Evolutionary conservation across 345 rosid species (phyloP), one percentile per base, ranked within the genome.

Genomic region (Pistacia vera): DNA sequence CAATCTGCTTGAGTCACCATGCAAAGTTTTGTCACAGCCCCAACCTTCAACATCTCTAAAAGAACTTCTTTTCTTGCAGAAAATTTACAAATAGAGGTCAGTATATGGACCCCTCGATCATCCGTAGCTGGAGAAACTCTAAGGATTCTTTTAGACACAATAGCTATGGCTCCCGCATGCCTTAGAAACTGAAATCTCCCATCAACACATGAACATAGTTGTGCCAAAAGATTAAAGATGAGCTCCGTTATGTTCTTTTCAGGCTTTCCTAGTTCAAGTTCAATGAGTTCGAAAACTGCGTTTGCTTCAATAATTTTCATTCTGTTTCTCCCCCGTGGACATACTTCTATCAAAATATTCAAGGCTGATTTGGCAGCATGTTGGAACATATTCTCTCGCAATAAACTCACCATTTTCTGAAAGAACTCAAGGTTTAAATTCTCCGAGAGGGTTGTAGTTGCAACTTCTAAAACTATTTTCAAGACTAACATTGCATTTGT

Each of bases 11-110:
- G 91, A 49, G 80, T 63, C 48, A 88, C 85, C 91, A 88, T 88
- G 82, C 93, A 90, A 28, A 88, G 81, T 83, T 90, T 90, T 44
- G 91, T 66, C 72, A 90, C 93, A 0, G 87, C 91, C 11, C 89
- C 90, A 11, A 88, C 93, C 55, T 81, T 84, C 78, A 90, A 67
- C 91, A 90, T 88, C 85, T 90, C 93, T 8, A 16, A 4, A 25
- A 86, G 69, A 9, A 88, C 84, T 30, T 81, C 78, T 3, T 74
- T 58, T 1, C 80, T 72, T 0, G 81, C 90, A 0, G 85, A 83
- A 68, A 71, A 82, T 41, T 78, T 85, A 3, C 89, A 71, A 14
- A 90, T 68, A 16, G 58, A 70, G 2, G 77, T 74, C 2, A 90
- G 56, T 28, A 90, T 78, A 22, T 80, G 77, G n/a, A 90, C 65